Percentiles rank a stretch among this genome's conserved stretches.
These are phyloP conservation scores for Cruciata laevipes DNA, from an alignment of 257 asterid genomes.

Conservation along the genomic window DNA sequence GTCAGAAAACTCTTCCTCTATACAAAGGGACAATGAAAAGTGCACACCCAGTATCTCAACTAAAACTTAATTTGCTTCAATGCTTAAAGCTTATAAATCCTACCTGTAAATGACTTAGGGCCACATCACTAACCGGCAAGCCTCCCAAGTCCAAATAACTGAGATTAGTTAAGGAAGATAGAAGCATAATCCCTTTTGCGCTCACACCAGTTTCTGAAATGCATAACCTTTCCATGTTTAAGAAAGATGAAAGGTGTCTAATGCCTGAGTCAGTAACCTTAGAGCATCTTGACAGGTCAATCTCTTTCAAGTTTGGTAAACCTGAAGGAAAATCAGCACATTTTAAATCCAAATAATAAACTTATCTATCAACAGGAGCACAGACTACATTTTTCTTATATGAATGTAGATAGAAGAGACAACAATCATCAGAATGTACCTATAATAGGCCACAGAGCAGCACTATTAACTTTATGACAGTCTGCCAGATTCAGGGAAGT, in stretches of 20 bases:
- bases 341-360: slow-evolving; percentile 6
- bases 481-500: slow-evolving; percentile 57
- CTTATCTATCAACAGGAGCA: slow-evolving; percentile 3
- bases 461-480: slow-evolving; percentile 62
- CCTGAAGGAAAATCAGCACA: slow-evolving; percentile 41
- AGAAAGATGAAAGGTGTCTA: slow-evolving; percentile 55
- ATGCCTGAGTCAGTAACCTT: slow-evolving; percentile 77
- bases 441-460: slow-evolving; percentile 78
- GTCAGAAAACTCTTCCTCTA: background rate
- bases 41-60: background rate
- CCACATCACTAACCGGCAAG: slow-evolving; percentile 63
- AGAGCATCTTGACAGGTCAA: slow-evolving; percentile 78
- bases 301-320: slow-evolving; percentile 57
- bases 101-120: slow-evolving; percentile 75
- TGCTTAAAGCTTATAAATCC: slow-evolving; percentile 1
- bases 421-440: slow-evolving; percentile 32
- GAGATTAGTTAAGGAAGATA: slow-evolving; percentile 57
- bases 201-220: slow-evolving; percentile 81
- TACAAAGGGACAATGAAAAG: background rate
- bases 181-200: slow-evolving; percentile 49
- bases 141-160: slow-evolving; percentile 75
- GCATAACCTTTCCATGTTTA: slow-evolving; percentile 64
- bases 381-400: background rate
- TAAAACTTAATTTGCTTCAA: slow-evolving; percentile 13
- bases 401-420: background rate